phyloP scores from a whole-genome alignment of 1,139 yeast species.

The Hyphopichia buzzinii region DNA sequence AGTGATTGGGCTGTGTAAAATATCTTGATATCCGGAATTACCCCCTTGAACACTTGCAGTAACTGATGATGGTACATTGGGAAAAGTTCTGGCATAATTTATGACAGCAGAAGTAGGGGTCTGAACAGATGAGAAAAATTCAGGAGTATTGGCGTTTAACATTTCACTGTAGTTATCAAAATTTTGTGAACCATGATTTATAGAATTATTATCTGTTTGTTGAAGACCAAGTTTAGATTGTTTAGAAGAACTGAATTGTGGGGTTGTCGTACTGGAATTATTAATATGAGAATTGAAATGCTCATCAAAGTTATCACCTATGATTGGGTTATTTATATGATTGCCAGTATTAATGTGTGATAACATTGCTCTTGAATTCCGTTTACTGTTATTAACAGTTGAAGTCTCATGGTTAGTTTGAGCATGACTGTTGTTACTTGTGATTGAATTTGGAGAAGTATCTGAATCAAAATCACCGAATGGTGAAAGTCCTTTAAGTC shows the following conservation, averaged over 20 bases:
- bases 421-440: constrained; percentile 11
- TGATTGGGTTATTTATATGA: neutral
- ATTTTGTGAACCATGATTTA: constrained; percentile 2
- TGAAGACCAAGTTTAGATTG: neutral
- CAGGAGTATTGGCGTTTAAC: constrained; percentile 29
- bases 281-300: constrained; percentile 1
- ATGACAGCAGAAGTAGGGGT: constrained; percentile 18
- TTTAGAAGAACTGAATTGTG: neutral
- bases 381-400: constrained; percentile 8
- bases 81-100: constrained; percentile 5
- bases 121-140: constrained; percentile 24
- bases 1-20: constrained; percentile 18
- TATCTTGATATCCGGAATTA: constrained; percentile 5
- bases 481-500: constrained; percentile 20
- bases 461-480: constrained; percentile 24
- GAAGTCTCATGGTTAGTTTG: constrained; percentile 4
- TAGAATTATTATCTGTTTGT: neutral
- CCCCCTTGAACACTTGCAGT: constrained; percentile 1
- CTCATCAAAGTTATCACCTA: neutral
- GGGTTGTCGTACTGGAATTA: neutral
- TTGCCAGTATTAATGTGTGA: neutral
- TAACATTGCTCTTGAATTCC: constrained; percentile 9
- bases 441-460: constrained; percentile 22
- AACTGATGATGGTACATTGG: neutral
- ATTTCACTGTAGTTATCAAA: constrained; percentile 15